phyloP scores from a whole-genome alignment of 495 filamentous ascomycete species.

The Hyphodiscus hymeniophilus region DNA sequence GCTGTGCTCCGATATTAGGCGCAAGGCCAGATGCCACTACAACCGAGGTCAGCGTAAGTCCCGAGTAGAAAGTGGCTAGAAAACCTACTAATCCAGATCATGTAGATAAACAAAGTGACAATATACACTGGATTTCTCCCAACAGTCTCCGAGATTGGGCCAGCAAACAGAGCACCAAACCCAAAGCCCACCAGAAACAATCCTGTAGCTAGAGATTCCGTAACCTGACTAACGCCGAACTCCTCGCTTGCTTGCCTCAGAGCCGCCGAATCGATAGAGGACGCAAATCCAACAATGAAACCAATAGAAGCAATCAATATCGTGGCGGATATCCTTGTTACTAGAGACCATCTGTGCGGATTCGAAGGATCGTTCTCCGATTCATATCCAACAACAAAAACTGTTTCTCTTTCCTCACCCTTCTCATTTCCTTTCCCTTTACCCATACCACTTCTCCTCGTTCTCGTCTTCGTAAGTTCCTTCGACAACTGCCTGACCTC shows the following conservation, averaged over 20 bases:
- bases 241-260: conserved; percentile 34
- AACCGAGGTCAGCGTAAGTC: too few species aligned
- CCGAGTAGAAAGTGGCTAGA: too few species aligned
- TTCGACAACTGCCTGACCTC: conserved; percentile 10
- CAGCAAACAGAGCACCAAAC: conserved; percentile 40
- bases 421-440: conserved; percentile 10
- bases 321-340: conserved; percentile 31
- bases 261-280: conserved; percentile 41
- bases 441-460: conserved; percentile 5
- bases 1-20: conserved; percentile 57
- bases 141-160: conserved; percentile 47
- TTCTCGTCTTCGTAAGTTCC: conserved; percentile 4
- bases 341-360: conserved; percentile 39
- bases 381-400: conserved; percentile 54
- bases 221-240: conserved; percentile 44
- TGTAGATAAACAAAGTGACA: conserved; percentile 56
- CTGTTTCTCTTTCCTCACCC: conserved; percentile 14
- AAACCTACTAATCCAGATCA: conserved; percentile 44
- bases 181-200: conserved; percentile 59
- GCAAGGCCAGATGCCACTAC: conserved; percentile 65
- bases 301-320: conserved; percentile 38
- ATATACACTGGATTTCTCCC: conserved; percentile 62
- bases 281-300: conserved; percentile 42
- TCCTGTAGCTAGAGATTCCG: conserved; percentile 44
- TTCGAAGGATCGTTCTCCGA: conserved; percentile 37